phyloP scores from a whole-genome alignment of 2,329 filamentous ascomycete species.

The Ilyonectria robusta region DNA sequence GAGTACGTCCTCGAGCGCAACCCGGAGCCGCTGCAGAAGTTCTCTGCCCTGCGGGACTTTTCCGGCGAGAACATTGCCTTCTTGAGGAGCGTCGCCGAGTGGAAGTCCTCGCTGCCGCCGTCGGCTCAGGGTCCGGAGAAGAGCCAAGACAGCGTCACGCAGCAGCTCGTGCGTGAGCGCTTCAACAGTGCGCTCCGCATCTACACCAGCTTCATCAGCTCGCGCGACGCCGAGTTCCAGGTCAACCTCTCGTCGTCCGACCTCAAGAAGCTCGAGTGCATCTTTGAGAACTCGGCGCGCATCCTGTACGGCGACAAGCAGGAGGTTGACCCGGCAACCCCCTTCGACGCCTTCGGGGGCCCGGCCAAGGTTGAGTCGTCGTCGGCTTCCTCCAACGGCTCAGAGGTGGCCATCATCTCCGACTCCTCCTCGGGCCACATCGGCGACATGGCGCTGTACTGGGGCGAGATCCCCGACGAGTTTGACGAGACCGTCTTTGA shows the following conservation, averaged over 20 bases:
- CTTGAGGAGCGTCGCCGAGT: conserved; percentile 67
- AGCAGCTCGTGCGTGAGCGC: conserved; percentile 60
- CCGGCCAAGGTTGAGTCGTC: conserved; percentile 42
- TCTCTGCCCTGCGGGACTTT: conserved; percentile 76
- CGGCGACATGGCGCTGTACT: conserved; percentile 51
- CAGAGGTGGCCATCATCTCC: conserved; percentile 33
- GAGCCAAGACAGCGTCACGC: conserved; percentile 38
- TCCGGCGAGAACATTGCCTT: conserved; percentile 80
- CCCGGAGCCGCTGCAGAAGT: conserved; percentile 72
- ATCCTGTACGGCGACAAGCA: conserved; percentile 58
- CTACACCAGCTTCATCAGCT: conserved; percentile 46
- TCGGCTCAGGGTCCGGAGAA: conserved; percentile 43
- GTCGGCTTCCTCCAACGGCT: conserved; percentile 36
- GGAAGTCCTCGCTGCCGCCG: conserved; percentile 51
- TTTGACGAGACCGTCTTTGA: conserved; percentile 73
- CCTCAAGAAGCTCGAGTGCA: conserved; percentile 65
- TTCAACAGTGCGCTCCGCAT: conserved; percentile 71
- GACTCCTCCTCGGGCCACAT: conserved; percentile 36
- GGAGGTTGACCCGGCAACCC: conserved; percentile 59
- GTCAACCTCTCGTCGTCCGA: conserved; percentile 75
- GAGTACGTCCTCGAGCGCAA: conserved; percentile 73
- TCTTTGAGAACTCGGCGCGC: conserved; percentile 70
- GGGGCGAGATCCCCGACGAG: conserved; percentile 62
- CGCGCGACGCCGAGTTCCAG: conserved; percentile 70
- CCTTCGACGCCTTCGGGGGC: conserved; percentile 56